Conservation (phyloP, 805 yeast species). For the Deakozyma indianensis region DNA sequence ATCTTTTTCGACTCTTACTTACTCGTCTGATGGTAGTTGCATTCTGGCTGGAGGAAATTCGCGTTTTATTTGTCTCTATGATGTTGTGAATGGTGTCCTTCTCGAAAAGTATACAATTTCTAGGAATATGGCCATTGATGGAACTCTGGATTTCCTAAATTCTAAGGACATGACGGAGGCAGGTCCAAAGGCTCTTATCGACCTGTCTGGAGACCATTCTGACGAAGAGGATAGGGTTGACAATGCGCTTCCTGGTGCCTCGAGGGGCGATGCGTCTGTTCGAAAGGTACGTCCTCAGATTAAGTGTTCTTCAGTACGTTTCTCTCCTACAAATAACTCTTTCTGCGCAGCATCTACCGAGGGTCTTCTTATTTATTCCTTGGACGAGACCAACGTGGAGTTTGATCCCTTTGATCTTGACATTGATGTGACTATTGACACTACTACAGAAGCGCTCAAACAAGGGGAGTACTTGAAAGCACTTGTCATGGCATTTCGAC, state of each 20-base stretch:
- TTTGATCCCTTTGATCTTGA: slow-evolving; percentile 96
- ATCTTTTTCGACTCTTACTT: slow-evolving; percentile 65
- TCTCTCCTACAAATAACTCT: slow-evolving; percentile 80
- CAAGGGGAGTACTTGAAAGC: slow-evolving; percentile 60
- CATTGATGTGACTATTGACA: slow-evolving; percentile 76
- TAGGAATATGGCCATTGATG: slow-evolving; percentile 78
- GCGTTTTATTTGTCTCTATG: slow-evolving; percentile 82
- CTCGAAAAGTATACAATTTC: slow-evolving; percentile 74
- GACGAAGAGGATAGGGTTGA: slow-evolving; percentile 76
- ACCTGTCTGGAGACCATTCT: slow-evolving; percentile 71
- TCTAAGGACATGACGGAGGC: slow-evolving; percentile 77
- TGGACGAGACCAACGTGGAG: slow-evolving; percentile 47
- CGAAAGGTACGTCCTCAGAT: slow-evolving; percentile 68
- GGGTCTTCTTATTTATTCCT: slow-evolving; percentile 70
- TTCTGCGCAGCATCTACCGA: slow-evolving; percentile 95
- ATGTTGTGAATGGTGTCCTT: slow-evolving; percentile 74
- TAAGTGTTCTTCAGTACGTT: slow-evolving; percentile 62
- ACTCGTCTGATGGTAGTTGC: slow-evolving; percentile 79
- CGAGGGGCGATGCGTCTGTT: slow-evolving; percentile 64
- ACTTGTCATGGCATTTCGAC: slow-evolving; percentile 81
- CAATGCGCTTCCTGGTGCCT: slow-evolving; percentile 70
- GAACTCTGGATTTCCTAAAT: slow-evolving; percentile 68
- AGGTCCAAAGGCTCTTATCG: slow-evolving; percentile 71
- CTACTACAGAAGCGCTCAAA: slow-evolving; percentile 44
- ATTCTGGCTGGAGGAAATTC: slow-evolving; percentile 90